phyloP scores from a whole-genome alignment of 1,284 basidiomycete species.

The Cerrena zonata region DNA sequence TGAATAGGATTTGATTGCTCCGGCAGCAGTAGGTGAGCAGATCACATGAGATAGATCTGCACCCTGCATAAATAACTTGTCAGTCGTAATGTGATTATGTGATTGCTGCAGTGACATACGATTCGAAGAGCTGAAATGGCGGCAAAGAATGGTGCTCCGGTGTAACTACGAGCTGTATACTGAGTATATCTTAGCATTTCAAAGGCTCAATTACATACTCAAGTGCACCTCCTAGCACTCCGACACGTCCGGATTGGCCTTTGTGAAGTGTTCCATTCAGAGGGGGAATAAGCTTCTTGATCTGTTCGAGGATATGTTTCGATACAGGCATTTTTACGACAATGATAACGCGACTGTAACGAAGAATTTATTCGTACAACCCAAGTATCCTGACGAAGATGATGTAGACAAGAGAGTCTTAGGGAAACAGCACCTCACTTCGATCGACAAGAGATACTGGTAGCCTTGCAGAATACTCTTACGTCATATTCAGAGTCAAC shows the following conservation, averaged over 20 bases:
- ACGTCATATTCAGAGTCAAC: too few relatives aligned
- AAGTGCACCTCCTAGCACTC: constrained; percentile 86
- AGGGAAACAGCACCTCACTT: too few relatives aligned
- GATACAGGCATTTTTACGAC: constrained; percentile 57
- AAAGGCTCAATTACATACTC: constrained; percentile 55
- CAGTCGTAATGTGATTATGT: constrained; percentile 1
- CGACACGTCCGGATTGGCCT: constrained; percentile 93
- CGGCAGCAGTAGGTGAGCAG: constrained; percentile 84
- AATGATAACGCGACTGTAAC: too few relatives aligned
- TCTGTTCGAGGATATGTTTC: constrained; percentile 55
- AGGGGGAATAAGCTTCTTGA: constrained; percentile 79
- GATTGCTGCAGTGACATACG: constrained; percentile 36
- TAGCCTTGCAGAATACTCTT: too few relatives aligned
- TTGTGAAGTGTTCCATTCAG: constrained; percentile 84
- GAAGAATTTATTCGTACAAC: too few relatives aligned
- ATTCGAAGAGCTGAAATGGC: constrained; percentile 82
- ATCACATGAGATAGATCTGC: constrained; percentile 95
- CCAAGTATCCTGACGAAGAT: too few relatives aligned
- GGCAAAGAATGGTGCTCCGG: constrained; percentile 93
- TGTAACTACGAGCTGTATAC: constrained; percentile 53
- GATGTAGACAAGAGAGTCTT: too few relatives aligned
- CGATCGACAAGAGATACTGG: too few relatives aligned
- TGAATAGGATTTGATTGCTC: constrained; percentile 92
- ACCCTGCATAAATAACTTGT: constrained; percentile 47
- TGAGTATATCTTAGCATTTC: neutral